These are phyloP conservation scores for Dactylis glomerata DNA, from an alignment of 176 grass and related monocot species.

Conservation along the genomic window DNA sequence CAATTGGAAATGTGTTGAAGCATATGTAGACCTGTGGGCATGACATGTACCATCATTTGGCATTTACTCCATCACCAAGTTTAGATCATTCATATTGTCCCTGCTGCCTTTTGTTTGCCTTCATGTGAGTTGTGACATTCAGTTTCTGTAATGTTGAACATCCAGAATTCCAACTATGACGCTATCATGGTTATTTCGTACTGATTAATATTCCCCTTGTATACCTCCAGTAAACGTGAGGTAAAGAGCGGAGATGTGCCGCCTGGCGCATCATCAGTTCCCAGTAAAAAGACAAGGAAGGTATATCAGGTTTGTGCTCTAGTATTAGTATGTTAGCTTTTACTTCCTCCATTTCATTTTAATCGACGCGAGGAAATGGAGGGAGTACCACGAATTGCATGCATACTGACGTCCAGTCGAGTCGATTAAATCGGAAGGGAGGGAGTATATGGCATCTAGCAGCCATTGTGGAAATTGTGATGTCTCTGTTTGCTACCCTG, in stretches of 20 bases:
- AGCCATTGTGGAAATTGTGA: neutral
- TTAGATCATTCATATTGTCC: neutral
- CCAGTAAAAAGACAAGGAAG: neutral
- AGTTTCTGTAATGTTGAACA: neutral
- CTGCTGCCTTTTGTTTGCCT: neutral
- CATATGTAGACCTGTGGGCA: neutral
- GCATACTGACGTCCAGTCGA: too few relatives aligned
- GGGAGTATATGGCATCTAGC: neutral
- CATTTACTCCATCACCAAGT: neutral
- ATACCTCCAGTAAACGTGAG: slow-evolving; percentile 4
- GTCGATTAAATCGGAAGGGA: too few relatives aligned
- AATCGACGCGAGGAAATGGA: too few relatives aligned
- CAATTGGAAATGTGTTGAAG: neutral
- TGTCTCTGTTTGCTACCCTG: neutral
- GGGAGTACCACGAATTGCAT: too few relatives aligned
- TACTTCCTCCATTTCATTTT: too few relatives aligned
- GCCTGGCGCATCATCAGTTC: neutral
- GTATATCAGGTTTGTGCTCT: neutral
- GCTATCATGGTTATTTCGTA: neutral
- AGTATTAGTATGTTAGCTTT: neutral
- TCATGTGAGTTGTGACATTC: neutral
- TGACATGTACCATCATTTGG: neutral
- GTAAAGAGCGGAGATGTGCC: neutral
- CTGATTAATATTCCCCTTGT: neutral
- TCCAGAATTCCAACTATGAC: neutral